These are phyloP conservation scores for Penicillium simplicissimum DNA, from an alignment of 495 filamentous ascomycete species.

Conservation along the genomic window DNA sequence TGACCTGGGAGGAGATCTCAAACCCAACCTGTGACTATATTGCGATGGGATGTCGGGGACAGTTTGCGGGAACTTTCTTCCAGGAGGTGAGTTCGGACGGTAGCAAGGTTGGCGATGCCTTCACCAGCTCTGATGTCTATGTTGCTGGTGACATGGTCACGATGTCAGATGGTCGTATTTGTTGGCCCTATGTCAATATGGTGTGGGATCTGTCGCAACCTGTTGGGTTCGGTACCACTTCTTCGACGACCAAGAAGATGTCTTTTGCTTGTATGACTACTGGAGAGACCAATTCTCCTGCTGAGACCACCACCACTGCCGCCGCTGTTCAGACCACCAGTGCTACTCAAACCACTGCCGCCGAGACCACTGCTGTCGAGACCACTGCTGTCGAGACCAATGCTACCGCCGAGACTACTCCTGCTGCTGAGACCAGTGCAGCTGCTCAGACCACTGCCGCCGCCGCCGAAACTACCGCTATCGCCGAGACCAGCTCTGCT, in stretches of 20 bases:
- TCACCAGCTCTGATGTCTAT: constrained; percentile 43
- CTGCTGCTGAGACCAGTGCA: background rate
- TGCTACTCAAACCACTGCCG: background rate
- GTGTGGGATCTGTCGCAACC: constrained; percentile 43
- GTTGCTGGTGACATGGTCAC: constrained; percentile 56
- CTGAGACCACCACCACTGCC: background rate
- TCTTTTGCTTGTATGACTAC: constrained; percentile 47
- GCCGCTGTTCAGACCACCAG: background rate
- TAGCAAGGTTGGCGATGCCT: constrained; percentile 40
- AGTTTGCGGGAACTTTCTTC: constrained; percentile 52
- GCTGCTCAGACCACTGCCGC: background rate
- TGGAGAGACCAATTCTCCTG: background rate
- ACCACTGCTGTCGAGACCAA: background rate
- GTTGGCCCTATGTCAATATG: constrained; percentile 58
- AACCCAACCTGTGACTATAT: constrained; percentile 48
- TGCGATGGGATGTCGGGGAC: constrained; percentile 53
- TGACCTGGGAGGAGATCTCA: constrained; percentile 56
- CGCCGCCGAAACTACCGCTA: background rate
- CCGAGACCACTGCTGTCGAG: background rate
- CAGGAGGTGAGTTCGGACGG: constrained; percentile 49
- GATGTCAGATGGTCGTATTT: constrained; percentile 47
- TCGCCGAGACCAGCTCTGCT: background rate
- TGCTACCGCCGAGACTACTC: background rate
- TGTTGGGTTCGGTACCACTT: constrained; percentile 23
- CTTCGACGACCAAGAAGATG: constrained; percentile 39